These are phyloP conservation scores for Panellus pusillus DNA, from an alignment of 768 basidiomycete genomes.

Conservation along the genomic window DNA sequence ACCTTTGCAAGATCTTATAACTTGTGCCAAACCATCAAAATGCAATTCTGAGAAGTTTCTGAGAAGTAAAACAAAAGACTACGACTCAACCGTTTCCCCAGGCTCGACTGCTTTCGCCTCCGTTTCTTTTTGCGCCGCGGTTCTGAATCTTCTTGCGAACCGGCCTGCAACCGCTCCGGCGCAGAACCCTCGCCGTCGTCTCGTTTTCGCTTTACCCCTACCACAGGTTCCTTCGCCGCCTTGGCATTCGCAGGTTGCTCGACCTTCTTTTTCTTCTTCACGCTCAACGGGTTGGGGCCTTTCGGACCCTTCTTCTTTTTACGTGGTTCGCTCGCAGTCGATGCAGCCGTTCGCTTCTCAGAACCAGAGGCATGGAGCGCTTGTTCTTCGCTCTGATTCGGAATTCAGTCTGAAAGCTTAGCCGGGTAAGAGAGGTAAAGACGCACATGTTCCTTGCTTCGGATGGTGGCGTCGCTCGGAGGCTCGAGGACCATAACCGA, in stretches of 20 bases:
- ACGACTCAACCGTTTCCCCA: neutral
- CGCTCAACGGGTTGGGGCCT: constrained; percentile 88
- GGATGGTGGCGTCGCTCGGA: constrained; percentile 75
- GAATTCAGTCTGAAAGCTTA: neutral
- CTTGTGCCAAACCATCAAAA: too few species aligned
- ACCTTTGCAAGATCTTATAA: too few species aligned
- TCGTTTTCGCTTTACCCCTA: constrained; percentile 40
- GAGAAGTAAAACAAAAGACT: too few species aligned
- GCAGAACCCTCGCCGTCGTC: constrained; percentile 10
- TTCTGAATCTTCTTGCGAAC: constrained; percentile 7
- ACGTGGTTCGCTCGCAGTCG: constrained; percentile 34
- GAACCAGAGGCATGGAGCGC: constrained; percentile 51
- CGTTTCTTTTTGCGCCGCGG: neutral
- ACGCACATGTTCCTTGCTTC: constrained; percentile 56
- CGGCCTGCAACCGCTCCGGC: too few species aligned
- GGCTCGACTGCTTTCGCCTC: neutral
- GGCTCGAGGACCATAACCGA: constrained; percentile 93
- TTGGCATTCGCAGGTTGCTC: constrained; percentile 5
- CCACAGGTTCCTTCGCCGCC: constrained; percentile 8
- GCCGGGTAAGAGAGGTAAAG: neutral
- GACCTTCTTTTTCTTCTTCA: constrained; percentile 76
- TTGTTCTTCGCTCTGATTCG: constrained; percentile 60
- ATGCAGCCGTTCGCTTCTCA: constrained; percentile 44
- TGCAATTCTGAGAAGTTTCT: too few species aligned
- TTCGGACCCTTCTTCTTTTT: constrained; percentile 74